Evolutionary conservation across 2,329 filamentous ascomycete genomes (phyloP).

Genomic region (Neonectria magnoliae): DNA sequence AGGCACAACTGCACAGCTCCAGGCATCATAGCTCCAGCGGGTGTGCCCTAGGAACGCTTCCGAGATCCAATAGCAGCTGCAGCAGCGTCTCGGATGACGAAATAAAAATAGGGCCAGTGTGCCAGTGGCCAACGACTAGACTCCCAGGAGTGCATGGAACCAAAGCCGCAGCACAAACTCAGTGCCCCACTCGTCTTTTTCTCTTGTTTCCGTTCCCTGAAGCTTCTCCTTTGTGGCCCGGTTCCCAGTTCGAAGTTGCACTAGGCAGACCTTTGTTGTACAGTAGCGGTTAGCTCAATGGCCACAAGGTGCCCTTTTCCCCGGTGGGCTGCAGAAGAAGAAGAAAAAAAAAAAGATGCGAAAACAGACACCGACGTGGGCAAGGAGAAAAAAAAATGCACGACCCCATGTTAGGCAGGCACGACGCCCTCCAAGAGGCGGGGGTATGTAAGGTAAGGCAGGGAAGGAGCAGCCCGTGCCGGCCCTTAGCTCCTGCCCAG

Average conservation of each 20-base stretch:
- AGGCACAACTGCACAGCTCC: background rate
- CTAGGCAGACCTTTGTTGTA: background rate
- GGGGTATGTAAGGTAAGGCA: background rate
- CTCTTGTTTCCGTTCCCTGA: background rate
- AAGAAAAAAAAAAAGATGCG: background rate
- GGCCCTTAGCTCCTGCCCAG: background rate
- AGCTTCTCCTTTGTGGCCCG: background rate
- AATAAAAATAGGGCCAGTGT: constrained; percentile 36
- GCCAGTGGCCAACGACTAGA: constrained; percentile 27
- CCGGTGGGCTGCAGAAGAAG: background rate
- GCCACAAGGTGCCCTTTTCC: background rate
- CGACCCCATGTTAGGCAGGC: constrained; percentile 21
- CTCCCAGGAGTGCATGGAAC: constrained; percentile 26
- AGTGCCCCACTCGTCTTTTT: constrained; percentile 28
- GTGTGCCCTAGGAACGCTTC: constrained; percentile 13
- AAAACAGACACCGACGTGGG: background rate
- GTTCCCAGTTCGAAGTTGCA: background rate
- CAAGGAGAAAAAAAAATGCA: constrained; percentile 10
- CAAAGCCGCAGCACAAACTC: constrained; percentile 25
- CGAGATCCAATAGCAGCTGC: constrained; percentile 17
- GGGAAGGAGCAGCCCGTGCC: constrained; percentile 2
- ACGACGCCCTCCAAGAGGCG: background rate
- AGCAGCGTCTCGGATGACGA: constrained; percentile 33
- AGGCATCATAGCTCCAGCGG: constrained; percentile 1
- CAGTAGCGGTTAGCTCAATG: background rate